Evolutionary conservation across 2,329 filamentous ascomycete species (phyloP).

Genomic region (Xylariales sp.): DNA sequence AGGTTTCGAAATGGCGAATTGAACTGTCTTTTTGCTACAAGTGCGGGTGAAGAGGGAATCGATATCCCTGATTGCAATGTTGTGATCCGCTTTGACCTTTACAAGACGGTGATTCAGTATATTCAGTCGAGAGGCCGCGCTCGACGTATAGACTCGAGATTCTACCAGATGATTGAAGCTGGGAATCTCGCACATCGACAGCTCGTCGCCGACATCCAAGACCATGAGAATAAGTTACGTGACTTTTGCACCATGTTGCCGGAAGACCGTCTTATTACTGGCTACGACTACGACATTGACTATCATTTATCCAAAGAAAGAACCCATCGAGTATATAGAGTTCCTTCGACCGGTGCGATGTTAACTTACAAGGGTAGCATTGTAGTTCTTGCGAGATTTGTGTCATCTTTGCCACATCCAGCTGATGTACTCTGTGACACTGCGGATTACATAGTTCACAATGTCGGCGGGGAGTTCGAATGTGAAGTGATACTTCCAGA

Average conservation of each 20-base stretch:
- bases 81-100: constrained; percentile 84
- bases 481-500: constrained; percentile 85
- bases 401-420: constrained; percentile 70
- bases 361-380: constrained; percentile 82
- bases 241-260: constrained; percentile 81
- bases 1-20: constrained; percentile 69
- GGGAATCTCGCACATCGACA: constrained; percentile 71
- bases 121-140: constrained; percentile 93
- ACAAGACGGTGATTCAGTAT: constrained; percentile 91
- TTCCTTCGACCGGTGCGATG: constrained; percentile 77
- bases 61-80: constrained; percentile 76
- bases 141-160: constrained; percentile 79
- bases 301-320: constrained; percentile 64
- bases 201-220: constrained; percentile 68
- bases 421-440: constrained; percentile 50
- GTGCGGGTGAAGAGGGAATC: constrained; percentile 74
- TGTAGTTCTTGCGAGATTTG: constrained; percentile 77
- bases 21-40: constrained; percentile 75
- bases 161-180: constrained; percentile 84
- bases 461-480: constrained; percentile 69
- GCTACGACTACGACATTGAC: constrained; percentile 67
- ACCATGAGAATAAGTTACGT: constrained; percentile 73
- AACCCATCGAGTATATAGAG: constrained; percentile 65
- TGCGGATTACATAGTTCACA: constrained; percentile 71
- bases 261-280: constrained; percentile 75